These are phyloP conservation scores for Biscogniauxia marginata DNA, from an alignment of 2,329 filamentous ascomycete species.

Conservation along the genomic window DNA sequence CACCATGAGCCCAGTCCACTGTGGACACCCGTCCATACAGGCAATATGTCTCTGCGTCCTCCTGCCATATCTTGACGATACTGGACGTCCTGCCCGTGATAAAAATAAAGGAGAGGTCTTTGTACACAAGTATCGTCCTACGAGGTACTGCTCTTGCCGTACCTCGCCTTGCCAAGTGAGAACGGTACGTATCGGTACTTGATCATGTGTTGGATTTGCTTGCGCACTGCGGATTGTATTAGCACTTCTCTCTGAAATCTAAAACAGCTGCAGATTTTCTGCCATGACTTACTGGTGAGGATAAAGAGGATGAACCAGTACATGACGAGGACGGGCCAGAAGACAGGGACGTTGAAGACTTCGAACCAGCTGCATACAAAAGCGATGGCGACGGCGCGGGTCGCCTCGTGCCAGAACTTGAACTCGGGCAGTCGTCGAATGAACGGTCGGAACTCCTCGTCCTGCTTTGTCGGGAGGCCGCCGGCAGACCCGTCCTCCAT, in stretches of 20 bases:
- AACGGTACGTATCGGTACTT: constrained; percentile 99
- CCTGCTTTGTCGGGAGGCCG: constrained; percentile 86
- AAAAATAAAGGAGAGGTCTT: background rate
- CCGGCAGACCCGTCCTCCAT: constrained; percentile 89
- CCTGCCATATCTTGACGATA: too few species aligned
- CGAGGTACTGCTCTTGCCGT: constrained; percentile 61
- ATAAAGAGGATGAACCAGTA: constrained; percentile 98
- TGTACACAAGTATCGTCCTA: constrained; percentile 9
- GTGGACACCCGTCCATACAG: background rate
- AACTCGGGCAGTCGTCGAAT: constrained; percentile 96
- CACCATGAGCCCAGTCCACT: background rate
- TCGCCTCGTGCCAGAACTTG: constrained; percentile 99
- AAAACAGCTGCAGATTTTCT: too few species aligned
- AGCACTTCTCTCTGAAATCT: too few species aligned
- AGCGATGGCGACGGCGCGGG: constrained; percentile 76
- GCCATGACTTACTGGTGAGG: constrained; percentile 74
- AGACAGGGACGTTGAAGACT: constrained; percentile 94
- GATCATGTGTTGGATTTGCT: constrained; percentile 99
- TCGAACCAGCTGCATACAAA: constrained; percentile 91
- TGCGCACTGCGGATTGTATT: constrained; percentile 68
- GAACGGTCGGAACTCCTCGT: constrained; percentile 97
- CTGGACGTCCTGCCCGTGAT: background rate
- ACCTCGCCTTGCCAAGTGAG: constrained; percentile 84
- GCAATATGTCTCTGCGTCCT: background rate
- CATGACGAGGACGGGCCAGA: constrained; percentile 97